These are phyloP conservation scores for Hymenochaete sp. DNA, from an alignment of 1,284 basidiomycete species.

Conservation along the genomic window DNA sequence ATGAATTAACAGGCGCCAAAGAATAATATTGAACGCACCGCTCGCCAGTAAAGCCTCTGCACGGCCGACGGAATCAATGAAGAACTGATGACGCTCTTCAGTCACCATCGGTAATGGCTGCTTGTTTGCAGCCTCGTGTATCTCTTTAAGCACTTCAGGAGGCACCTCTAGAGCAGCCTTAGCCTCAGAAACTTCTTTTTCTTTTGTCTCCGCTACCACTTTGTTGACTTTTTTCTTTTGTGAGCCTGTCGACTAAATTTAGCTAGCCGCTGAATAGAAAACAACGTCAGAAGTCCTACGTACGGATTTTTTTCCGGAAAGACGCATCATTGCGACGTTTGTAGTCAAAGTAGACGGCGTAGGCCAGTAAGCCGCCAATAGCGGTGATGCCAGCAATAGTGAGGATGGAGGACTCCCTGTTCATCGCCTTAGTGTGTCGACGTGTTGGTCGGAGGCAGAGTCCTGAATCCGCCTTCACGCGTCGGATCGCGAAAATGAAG, in stretches of 20 bases:
- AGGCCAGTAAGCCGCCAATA: slow-evolving; percentile 58
- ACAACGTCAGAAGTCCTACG: slow-evolving; percentile 29
- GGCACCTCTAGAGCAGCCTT: slow-evolving; percentile 29
- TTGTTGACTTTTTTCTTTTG: slow-evolving; percentile 86
- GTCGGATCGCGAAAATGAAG: too few relatives aligned
- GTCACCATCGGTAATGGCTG: slow-evolving; percentile 61
- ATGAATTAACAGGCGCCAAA: background rate
- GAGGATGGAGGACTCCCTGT: slow-evolving; percentile 25
- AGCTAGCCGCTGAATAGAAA: slow-evolving; percentile 1
- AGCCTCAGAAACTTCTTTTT: slow-evolving; percentile 41
- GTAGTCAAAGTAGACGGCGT: slow-evolving; percentile 93
- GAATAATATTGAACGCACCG: slow-evolving; percentile 42
- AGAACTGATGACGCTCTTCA: slow-evolving; percentile 79
- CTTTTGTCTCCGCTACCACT: slow-evolving; percentile 58
- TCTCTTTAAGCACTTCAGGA: slow-evolving; percentile 49
- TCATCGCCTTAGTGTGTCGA: slow-evolving; percentile 13
- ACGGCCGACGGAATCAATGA: slow-evolving; percentile 82
- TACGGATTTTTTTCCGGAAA: slow-evolving; percentile 87
- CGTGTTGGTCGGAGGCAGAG: slow-evolving; percentile 2
- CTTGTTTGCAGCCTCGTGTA: slow-evolving; percentile 47
- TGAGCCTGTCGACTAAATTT: slow-evolving; percentile 49
- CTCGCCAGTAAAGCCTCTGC: slow-evolving; percentile 79
- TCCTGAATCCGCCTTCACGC: too few relatives aligned
- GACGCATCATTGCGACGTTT: slow-evolving; percentile 79
- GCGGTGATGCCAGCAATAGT: slow-evolving; percentile 64